phyloP scores from a whole-genome alignment of 163 green algal genomes.

The Chloromonas sp. region DNA sequence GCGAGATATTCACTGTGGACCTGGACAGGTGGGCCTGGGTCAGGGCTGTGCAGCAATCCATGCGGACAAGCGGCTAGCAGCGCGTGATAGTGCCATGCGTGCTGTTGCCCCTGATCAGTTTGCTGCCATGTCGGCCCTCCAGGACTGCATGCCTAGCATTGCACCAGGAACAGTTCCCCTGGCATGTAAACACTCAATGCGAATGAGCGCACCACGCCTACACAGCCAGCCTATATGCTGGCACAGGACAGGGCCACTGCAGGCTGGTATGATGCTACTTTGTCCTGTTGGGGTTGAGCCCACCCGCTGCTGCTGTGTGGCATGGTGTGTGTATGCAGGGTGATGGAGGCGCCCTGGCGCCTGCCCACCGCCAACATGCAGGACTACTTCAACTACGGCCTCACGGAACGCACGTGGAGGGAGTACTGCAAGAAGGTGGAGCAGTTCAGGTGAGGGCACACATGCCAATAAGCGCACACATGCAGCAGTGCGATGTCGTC shows the following conservation, averaged over 20 bases:
- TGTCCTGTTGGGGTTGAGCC: too few relatives aligned
- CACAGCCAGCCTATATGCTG: too few relatives aligned
- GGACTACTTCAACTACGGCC: conserved; percentile 96
- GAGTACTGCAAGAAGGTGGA: conserved; percentile 70
- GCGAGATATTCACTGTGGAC: conserved; percentile 90
- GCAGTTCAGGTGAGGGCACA: conserved; percentile 6
- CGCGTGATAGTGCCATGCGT: background rate
- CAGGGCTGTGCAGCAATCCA: background rate
- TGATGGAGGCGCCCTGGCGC: conserved; percentile 58
- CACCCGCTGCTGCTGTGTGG: too few relatives aligned
- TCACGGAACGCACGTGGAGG: conserved; percentile 75
- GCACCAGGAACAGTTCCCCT: too few relatives aligned
- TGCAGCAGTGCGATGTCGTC: background rate
- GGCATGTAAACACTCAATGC: too few relatives aligned
- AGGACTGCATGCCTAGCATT: too few relatives aligned
- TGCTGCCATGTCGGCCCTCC: too few relatives aligned
- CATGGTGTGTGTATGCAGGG: conserved; percentile 4
- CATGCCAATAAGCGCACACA: background rate
- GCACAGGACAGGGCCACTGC: too few relatives aligned
- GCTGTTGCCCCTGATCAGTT: too few relatives aligned
- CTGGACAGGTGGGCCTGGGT: conserved; percentile 54
- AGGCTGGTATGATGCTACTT: too few relatives aligned
- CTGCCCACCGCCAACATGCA: conserved; percentile 61
- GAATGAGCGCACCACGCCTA: too few relatives aligned
- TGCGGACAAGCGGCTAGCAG: background rate